phyloP scores from a whole-genome alignment of 441 rosid species.

The Pelargonium australe region DNA sequence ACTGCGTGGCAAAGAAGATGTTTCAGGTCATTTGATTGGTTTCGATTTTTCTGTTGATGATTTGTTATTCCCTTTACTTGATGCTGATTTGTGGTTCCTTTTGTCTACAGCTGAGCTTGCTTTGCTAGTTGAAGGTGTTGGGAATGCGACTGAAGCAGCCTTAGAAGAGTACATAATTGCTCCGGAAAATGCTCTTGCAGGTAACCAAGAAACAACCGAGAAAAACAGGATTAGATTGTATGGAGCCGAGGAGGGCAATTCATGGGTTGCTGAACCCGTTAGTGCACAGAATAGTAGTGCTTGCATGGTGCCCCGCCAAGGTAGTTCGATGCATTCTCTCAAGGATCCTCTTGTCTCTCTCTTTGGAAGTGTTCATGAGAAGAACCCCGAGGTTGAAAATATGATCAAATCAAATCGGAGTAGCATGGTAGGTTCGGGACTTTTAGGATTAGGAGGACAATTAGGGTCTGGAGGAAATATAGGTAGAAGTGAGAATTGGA shows the following conservation, averaged over 20 bases:
- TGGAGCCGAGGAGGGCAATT: slow-evolving; percentile 42
- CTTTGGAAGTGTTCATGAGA: slow-evolving; percentile 45
- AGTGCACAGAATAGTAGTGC: slow-evolving; percentile 26
- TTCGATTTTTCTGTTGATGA: neutral
- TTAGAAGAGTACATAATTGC: slow-evolving; percentile 58
- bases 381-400: slow-evolving; percentile 29
- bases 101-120: slow-evolving; percentile 56
- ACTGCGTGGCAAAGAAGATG: slow-evolving; percentile 52
- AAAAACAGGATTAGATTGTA: slow-evolving; percentile 31
- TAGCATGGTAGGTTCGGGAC: slow-evolving; percentile 32
- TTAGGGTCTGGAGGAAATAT: slow-evolving; percentile 20
- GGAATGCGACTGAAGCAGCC: slow-evolving; percentile 46
- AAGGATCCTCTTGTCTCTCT: slow-evolving; percentile 44
- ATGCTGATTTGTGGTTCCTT: slow-evolving; percentile 13
- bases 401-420: slow-evolving; percentile 36
- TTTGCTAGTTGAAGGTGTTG: slow-evolving; percentile 60
- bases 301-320: slow-evolving; percentile 28
- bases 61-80: neutral
- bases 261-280: slow-evolving; percentile 55
- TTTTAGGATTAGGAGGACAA: neutral
- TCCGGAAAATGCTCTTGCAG: slow-evolving; percentile 33
- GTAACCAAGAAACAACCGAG: slow-evolving; percentile 32
- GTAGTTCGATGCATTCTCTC: slow-evolving; percentile 29
- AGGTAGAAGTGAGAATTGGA: slow-evolving; percentile 26
- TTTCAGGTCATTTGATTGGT: slow-evolving; percentile 36